Percentiles rank a stretch among this genome's conserved stretches.
Conservation (phyloP, 331 rosid genomes). For the Dryas integrifolia region DNA sequence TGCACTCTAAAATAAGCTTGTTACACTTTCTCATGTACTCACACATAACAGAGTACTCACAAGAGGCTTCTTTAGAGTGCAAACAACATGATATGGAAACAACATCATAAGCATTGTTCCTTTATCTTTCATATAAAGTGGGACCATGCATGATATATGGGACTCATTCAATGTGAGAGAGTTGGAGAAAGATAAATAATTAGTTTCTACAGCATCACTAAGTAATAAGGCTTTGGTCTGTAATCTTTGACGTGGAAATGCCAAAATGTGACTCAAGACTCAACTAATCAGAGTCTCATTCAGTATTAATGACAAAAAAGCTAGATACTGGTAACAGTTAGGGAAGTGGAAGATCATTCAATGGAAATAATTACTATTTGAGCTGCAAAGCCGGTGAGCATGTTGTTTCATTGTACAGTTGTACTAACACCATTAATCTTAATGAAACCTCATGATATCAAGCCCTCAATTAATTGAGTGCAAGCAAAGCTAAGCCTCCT, state of each 20-base stretch:
- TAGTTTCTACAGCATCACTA: not conserved
- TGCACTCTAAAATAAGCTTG: no score
- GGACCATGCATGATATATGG: no score
- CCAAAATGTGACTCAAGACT: not conserved
- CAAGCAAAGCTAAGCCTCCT: not conserved
- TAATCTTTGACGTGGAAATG: not conserved
- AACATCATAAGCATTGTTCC: no score
- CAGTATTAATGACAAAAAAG: not conserved
- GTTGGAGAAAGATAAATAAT: not conserved
- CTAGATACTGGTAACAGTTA: not conserved
- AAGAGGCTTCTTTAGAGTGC: no score
- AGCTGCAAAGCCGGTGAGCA: not conserved
- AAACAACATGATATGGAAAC: no score
- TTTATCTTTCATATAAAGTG: no score
- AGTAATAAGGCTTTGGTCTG: not conserved
- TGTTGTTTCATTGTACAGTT: not conserved
- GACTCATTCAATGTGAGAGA: not conserved
- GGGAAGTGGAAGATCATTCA: not conserved
- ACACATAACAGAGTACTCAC: no score
- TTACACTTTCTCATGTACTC: no score
- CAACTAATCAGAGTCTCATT: not conserved
- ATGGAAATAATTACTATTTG: not conserved
- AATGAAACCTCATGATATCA: not conserved
- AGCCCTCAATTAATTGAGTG: not conserved
- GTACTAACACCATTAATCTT: not conserved